These are phyloP conservation scores for Cyberlindnera samutprakarnensis DNA, from an alignment of 805 yeast species.

Conservation along the genomic window DNA sequence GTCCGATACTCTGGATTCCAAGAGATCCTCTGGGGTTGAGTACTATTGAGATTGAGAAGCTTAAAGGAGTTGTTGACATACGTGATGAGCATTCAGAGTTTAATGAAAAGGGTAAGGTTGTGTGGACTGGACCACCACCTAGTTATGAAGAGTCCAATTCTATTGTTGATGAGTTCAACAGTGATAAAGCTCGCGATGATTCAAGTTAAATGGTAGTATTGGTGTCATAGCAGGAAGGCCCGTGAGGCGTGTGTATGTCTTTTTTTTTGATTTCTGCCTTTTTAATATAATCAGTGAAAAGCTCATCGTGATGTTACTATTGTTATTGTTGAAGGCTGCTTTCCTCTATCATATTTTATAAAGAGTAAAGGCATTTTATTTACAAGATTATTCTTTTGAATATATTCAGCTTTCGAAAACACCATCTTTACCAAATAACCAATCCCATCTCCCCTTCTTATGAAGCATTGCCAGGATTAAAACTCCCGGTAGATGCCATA, in stretches of 20 bases:
- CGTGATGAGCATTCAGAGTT: conserved; percentile 64
- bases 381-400: too few species aligned
- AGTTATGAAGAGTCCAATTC: conserved; percentile 14
- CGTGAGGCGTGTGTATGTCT: too few species aligned
- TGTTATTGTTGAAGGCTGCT: too few species aligned
- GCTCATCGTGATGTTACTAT: too few species aligned
- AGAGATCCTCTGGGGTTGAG: conserved; percentile 82
- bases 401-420: too few species aligned
- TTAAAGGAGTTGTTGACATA: conserved; percentile 49
- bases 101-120: conserved; percentile 39
- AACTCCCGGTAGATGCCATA: conserved; percentile 88
- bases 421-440: conserved; percentile 35
- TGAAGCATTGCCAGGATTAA: conserved; percentile 89
- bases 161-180: conserved; percentile 1
- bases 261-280: too few species aligned
- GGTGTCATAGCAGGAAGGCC: too few species aligned
- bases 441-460: conserved; percentile 93
- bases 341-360: too few species aligned
- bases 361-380: too few species aligned
- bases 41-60: conserved; percentile 44
- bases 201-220: too few species aligned
- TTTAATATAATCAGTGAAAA: too few species aligned
- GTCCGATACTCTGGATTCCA: conserved; percentile 91
- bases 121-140: conserved; percentile 49
- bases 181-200: not conserved